These are phyloP conservation scores for Ascosphaera acerosa DNA, from an alignment of 2,329 filamentous ascomycete genomes.

Conservation along the genomic window DNA sequence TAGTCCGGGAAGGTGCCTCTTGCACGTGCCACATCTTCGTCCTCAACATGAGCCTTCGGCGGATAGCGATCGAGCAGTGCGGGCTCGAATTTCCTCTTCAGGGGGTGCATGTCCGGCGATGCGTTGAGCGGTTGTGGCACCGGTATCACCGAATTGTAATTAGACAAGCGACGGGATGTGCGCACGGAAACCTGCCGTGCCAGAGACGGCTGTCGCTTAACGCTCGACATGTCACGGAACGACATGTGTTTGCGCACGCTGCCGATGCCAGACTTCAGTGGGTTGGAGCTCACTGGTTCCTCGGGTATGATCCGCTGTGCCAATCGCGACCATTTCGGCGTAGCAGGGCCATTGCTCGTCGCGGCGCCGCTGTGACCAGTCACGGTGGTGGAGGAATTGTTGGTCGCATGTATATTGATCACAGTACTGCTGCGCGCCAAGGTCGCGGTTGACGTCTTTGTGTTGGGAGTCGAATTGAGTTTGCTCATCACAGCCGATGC, in stretches of 20 bases:
- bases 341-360: conserved; percentile 10
- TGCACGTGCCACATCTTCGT: conserved; percentile 39
- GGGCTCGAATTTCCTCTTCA: conserved; percentile 83
- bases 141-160: conserved; percentile 96
- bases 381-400: not conserved
- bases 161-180: conserved; percentile 71
- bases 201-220: conserved; percentile 59
- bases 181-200: conserved; percentile 55
- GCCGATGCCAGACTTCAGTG: conserved; percentile 39
- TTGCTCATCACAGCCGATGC: conserved; percentile 44
- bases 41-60: conserved; percentile 43
- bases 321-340: conserved; percentile 51
- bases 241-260: conserved; percentile 85
- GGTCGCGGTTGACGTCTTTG: not conserved
- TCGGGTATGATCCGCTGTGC: conserved; percentile 61
- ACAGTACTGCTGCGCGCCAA: not conserved
- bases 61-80: conserved; percentile 91
- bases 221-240: conserved; percentile 81
- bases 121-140: conserved; percentile 72
- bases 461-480: conserved; percentile 18
- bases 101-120: conserved; percentile 80
- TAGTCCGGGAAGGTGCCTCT: conserved; percentile 86
- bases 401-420: not conserved
- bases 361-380: not conserved
- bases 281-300: conserved; percentile 25